Conservation (phyloP, 148 eudicot genomes). For the Chenopodium quinoa region DNA sequence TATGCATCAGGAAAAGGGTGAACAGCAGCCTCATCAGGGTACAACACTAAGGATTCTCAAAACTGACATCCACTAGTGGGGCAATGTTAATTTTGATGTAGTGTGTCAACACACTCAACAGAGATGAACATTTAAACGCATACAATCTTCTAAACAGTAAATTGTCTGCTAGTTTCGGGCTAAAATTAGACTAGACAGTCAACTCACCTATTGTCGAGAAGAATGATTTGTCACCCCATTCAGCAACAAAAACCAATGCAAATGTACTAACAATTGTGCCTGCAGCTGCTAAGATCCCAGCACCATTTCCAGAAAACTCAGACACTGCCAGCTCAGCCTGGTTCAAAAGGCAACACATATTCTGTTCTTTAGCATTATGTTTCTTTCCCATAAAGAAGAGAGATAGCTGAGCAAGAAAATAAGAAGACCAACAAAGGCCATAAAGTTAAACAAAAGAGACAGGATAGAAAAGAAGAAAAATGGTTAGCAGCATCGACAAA, state of each 20-base stretch:
- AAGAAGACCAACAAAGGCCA: neutral
- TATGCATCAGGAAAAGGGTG: neutral
- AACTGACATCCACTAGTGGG: neutral
- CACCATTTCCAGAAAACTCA: slow-evolving; percentile 84
- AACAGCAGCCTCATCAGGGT: neutral
- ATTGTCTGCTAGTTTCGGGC: neutral
- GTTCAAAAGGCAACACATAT: slow-evolving; percentile 20
- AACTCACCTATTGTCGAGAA: slow-evolving; percentile 92
- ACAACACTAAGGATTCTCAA: neutral
- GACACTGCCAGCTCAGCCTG: slow-evolving; percentile 99
- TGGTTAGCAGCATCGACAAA: neutral
- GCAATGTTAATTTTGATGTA: neutral
- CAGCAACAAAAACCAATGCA: slow-evolving; percentile 56
- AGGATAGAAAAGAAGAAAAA: neutral
- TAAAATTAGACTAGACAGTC: neutral
- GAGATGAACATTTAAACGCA: slow-evolving; percentile 5
- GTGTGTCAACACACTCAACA: neutral
- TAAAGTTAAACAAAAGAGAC: neutral
- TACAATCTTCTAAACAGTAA: neutral
- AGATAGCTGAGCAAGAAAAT: neutral
- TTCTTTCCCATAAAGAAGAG: neutral
- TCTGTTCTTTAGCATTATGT: slow-evolving; percentile 4
- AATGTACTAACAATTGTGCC: slow-evolving; percentile 80
- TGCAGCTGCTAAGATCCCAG: slow-evolving; percentile 85
- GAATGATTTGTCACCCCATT: slow-evolving; percentile 99